These are phyloP conservation scores for Polyporus arcularius DNA, from an alignment of 768 basidiomycete genomes.

Conservation along the genomic window DNA sequence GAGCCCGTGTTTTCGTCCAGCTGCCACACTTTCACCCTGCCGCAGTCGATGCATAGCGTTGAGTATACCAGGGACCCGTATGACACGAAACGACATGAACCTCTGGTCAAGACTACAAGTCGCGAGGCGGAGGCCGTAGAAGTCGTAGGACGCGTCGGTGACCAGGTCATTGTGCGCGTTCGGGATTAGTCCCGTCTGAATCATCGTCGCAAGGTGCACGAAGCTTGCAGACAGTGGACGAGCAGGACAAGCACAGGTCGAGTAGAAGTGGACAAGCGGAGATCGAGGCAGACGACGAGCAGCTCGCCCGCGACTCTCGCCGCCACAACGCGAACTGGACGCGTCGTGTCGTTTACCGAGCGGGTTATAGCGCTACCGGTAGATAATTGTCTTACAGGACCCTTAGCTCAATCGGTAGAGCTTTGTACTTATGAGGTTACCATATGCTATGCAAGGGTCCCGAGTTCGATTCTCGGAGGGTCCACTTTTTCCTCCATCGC, in stretches of 20 bases:
- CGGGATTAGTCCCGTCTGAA: conserved; percentile 78
- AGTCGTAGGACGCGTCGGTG: conserved; percentile 88
- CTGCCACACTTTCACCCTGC: conserved; percentile 85
- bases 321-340: background rate
- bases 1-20: conserved; percentile 69
- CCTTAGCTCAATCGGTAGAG: conserved; percentile 66
- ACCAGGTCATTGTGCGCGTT: conserved; percentile 80
- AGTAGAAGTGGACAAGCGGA: no score
- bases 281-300: no score
- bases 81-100: conserved; percentile 35
- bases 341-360: no score
- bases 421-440: conserved; percentile 64
- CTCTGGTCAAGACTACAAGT: conserved; percentile 84
- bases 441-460: conserved; percentile 55
- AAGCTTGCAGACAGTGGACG: background rate
- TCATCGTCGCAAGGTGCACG: conserved; percentile 42
- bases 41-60: conserved; percentile 10
- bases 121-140: conserved; percentile 81
- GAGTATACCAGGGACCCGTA: background rate
- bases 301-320: background rate
- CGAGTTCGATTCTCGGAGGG: conserved; percentile 66
- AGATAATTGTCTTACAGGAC: conserved; percentile 25
- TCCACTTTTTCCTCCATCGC: conserved; percentile 34
- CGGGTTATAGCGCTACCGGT: no score
- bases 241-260: no score